phyloP scores from a whole-genome alignment of 23 red algal species.

The Agarophyton chilense region DNA sequence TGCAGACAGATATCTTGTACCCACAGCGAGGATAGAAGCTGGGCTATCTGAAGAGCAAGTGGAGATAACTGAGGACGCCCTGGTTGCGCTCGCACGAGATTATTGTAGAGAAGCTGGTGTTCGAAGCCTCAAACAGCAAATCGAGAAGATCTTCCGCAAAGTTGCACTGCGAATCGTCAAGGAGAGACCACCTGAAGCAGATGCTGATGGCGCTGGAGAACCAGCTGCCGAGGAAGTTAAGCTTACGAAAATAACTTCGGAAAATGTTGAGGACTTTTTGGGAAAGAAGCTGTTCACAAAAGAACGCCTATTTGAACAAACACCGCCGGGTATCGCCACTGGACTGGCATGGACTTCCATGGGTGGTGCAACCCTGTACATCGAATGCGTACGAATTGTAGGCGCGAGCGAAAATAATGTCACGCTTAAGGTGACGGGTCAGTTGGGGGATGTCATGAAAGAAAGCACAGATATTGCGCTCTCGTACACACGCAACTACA shows the following conservation, averaged over 20 bases:
- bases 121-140: conserved; percentile 85
- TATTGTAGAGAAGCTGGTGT: conserved; percentile 99
- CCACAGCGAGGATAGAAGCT: conserved; percentile 65
- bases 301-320: conserved; percentile 71
- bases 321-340: conserved; percentile 83
- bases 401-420: conserved; percentile 25
- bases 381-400: conserved; percentile 83
- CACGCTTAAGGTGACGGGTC: conserved; percentile 75
- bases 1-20: conserved; percentile 84
- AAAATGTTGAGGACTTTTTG: conserved; percentile 64
- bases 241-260: conserved; percentile 13
- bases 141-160: conserved; percentile 91
- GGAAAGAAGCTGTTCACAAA: conserved; percentile 84
- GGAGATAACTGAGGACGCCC: conserved; percentile 60
- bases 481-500: conserved; percentile 77
- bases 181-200: not conserved
- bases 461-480: conserved; percentile 95
- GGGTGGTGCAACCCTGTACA: conserved; percentile 88
- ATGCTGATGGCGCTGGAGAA: not conserved
- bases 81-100: conserved; percentile 77
- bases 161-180: conserved; percentile 67
- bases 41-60: conserved; percentile 75
- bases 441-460: conserved; percentile 96
- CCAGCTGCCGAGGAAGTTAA: not conserved
- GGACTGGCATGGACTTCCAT: conserved; percentile 95